Conservation (phyloP, 495 filamentous ascomycete species). For the Podospora anserina region DNA sequence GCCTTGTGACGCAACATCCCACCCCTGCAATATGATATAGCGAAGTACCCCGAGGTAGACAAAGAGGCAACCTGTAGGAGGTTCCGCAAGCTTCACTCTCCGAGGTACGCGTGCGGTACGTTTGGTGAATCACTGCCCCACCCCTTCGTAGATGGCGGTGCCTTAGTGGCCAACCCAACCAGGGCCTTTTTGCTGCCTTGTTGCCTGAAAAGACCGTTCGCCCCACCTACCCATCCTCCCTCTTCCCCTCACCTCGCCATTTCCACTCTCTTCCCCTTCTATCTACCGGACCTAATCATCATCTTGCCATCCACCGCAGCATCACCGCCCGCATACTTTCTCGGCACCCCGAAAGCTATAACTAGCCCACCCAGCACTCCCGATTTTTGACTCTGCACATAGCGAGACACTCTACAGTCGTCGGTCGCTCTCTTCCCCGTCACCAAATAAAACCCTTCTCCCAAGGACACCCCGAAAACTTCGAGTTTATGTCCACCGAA, state of each 20-base stretch:
- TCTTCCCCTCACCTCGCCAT: constrained; percentile 26
- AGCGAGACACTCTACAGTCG: constrained; percentile 41
- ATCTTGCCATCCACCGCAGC: constrained; percentile 24
- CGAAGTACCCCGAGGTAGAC: constrained; percentile 5
- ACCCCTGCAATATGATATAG: not conserved
- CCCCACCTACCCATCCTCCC: constrained; percentile 27
- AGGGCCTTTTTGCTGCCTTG: constrained; percentile 23
- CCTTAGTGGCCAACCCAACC: constrained; percentile 12
- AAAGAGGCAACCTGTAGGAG: constrained; percentile 12
- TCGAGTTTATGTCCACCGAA: constrained; percentile 99
- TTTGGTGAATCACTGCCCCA: not conserved
- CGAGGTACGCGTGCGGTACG: constrained; percentile 7
- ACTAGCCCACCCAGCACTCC: constrained; percentile 1
- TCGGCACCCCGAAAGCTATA: constrained; percentile 10
- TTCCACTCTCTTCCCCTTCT: constrained; percentile 24
- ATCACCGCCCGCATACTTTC: constrained; percentile 23
- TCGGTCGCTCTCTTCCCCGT: constrained; percentile 44
- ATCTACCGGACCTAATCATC: constrained; percentile 10
- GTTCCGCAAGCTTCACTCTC: not conserved
- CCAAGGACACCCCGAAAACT: constrained; percentile 49
- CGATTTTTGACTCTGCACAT: constrained; percentile 16
- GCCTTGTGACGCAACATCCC: constrained; percentile 7
- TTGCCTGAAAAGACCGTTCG: constrained; percentile 21
- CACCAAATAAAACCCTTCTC: constrained; percentile 41
- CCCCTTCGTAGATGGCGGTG: not conserved